Conservation (phyloP, 352 stramenopile species). For the Globisporangium paroecandrum region DNA sequence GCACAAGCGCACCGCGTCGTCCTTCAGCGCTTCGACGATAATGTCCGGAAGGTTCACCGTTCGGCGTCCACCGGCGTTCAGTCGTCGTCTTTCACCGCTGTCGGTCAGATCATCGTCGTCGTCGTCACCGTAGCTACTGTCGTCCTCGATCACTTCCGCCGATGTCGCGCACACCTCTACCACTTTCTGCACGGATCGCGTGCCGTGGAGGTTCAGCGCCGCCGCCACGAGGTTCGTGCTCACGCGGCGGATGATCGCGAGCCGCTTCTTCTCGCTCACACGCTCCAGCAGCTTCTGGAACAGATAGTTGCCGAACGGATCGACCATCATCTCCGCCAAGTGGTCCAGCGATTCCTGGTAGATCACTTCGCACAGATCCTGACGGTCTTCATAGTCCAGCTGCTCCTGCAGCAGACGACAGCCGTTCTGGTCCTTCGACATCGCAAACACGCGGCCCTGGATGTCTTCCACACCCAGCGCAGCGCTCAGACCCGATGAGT, state of each 20-base stretch:
- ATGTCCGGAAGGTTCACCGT: conserved; percentile 78
- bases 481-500: conserved; percentile 29
- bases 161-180: conserved; percentile 93
- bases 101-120: conserved; percentile 22
- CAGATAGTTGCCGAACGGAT: conserved; percentile 99
- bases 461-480: conserved; percentile 71
- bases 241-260: conserved; percentile 93
- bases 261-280: conserved; percentile 85
- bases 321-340: conserved; percentile 97
- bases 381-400: conserved; percentile 92
- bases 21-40: conserved; percentile 92
- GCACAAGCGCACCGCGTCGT: conserved; percentile 93
- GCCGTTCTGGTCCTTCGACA: conserved; percentile 97
- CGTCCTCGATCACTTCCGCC: conserved; percentile 58
- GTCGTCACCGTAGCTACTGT: conserved; percentile 35
- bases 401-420: conserved; percentile 97
- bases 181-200: conserved; percentile 97
- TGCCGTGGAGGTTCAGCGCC: conserved; percentile 97
- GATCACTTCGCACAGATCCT: conserved; percentile 91
- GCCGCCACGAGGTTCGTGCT: conserved; percentile 92
- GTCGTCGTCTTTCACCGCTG: conserved; percentile 10
- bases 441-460: conserved; percentile 73
- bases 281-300: conserved; percentile 99
- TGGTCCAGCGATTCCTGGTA: conserved; percentile 96
- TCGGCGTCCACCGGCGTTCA: conserved; percentile 17